Conservation (phyloP, 352 stramenopile species). For the Phytophthora meadii region DNA sequence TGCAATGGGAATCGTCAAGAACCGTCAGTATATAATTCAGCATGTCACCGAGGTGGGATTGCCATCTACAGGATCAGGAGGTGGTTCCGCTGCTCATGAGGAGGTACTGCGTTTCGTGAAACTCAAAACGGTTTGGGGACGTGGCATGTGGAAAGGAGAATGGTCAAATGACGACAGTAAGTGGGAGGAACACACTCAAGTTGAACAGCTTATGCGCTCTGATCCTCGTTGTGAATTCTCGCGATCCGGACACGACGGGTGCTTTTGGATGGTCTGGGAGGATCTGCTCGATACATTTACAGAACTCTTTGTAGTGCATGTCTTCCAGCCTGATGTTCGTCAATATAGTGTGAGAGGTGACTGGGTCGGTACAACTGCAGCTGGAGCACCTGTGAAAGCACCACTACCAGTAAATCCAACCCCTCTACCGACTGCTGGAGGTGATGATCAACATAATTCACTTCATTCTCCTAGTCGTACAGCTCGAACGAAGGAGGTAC, state of each 20-base stretch:
- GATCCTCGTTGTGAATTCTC: constrained; percentile 72
- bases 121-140: constrained; percentile 82
- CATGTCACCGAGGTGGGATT: constrained; percentile 67
- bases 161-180: constrained; percentile 87
- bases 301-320: constrained; percentile 66
- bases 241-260: constrained; percentile 72
- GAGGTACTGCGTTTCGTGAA: constrained; percentile 75
- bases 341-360: constrained; percentile 71
- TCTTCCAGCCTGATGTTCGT: constrained; percentile 43
- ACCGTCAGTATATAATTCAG: constrained; percentile 79
- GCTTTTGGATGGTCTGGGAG: constrained; percentile 87
- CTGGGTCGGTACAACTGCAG: constrained; percentile 46
- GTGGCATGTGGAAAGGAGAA: constrained; percentile 82
- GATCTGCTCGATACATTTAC: constrained; percentile 79
- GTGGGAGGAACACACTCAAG: constrained; percentile 83
- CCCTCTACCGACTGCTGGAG: constrained; percentile 7
- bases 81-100: neutral
- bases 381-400: constrained; percentile 39
- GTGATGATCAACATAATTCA: constrained; percentile 22
- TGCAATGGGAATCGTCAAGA: constrained; percentile 73
- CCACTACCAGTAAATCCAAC: neutral
- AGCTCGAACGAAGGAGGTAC: constrained; percentile 34
- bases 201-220: constrained; percentile 68
- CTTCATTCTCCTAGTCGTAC: constrained; percentile 5
- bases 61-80: constrained; percentile 8